Base-by-base conservation (phyloP, 106 monocot genomes). In the Triglochin maritima region DNA sequence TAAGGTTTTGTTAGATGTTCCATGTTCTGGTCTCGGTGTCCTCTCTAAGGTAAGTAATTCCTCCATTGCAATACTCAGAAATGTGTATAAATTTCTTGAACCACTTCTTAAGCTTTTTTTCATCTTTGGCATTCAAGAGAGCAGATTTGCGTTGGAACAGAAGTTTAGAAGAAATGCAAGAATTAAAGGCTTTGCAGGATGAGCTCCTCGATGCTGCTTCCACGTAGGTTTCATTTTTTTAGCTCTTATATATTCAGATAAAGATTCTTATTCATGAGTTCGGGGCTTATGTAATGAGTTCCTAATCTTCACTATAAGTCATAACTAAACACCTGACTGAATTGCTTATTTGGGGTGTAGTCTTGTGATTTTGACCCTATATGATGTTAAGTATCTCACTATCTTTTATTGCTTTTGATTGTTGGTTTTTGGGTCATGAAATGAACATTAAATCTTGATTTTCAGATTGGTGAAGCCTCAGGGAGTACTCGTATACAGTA, bases 71-170 rank as follows among this genome's bases (percentile, higher is more conserved):
- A 11, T 11, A 52, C 9, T 52, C 52, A 52, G 29, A 29, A 29
- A 29, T 29, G 29, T 29, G 29, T 29, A 29, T 0, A 29, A 29
- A 29, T 29, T 29, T 29, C 29, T 29, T 29, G 29, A 29, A 29
- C 29, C 29, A 29, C 29, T 9, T 60, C 43, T 60, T 7, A 60
- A 41, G 17, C 29, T 29, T 60, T 10, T 60, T 60, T 64, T 47
- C 29, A 29, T 64, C 64, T 64, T 45, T 4, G 13, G 47, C 6
- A 59, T 64, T 64, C 48, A 64, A 64, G 96, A 88, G 88, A 72
- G 85, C 96, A 69, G 96, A 98, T 74, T 82, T 98, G 69, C 88
- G 96, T 44, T 98, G 96, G 96, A 91, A 98, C 71, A 88, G 86
- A 86, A 70, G 64, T 43, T 68, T 88, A 50, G 87, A 98, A 81